Evolutionary conservation across 768 basidiomycete genomes (phyloP).

Genomic region (Boletus reticulatus): DNA sequence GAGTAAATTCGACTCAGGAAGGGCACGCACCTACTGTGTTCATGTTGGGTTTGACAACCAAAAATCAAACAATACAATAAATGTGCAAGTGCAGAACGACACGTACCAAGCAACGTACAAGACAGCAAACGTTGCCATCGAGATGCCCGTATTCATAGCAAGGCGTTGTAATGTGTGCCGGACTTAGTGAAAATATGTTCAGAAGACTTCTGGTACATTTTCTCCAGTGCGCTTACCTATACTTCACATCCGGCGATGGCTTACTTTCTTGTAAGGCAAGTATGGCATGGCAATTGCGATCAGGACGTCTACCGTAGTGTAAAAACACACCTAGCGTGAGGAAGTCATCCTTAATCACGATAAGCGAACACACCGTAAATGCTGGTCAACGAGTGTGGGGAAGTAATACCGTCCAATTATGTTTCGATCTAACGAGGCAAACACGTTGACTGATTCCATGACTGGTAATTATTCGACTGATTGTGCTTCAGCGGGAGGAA

Average conservation of each 20-base stretch:
- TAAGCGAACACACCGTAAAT: too few species aligned
- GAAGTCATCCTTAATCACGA: neutral
- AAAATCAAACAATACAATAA: too few species aligned
- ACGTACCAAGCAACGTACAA: slow-evolving; percentile 7
- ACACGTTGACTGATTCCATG: neutral
- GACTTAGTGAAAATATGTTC: slow-evolving; percentile 4
- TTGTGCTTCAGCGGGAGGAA: too few species aligned
- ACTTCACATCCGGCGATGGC: neutral
- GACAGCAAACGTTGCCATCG: slow-evolving; percentile 44
- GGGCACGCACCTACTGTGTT: neutral
- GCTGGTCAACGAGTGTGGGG: too few species aligned
- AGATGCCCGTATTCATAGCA: slow-evolving; percentile 35
- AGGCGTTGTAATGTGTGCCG: slow-evolving; percentile 7
- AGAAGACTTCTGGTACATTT: neutral
- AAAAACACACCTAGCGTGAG: neutral
- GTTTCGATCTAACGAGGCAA: too few species aligned
- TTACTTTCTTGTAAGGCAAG: neutral
- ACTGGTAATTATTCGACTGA: neutral
- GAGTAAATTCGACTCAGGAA: neutral
- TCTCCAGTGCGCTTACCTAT: neutral
- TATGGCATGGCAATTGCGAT: slow-evolving; percentile 7
- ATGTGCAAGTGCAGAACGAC: too few species aligned
- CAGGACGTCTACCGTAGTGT: neutral
- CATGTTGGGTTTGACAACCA: neutral
- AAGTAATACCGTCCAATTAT: too few species aligned